phyloP scores from a whole-genome alignment of 352 stramenopile genomes.

The Phytophthora syringae region DNA sequence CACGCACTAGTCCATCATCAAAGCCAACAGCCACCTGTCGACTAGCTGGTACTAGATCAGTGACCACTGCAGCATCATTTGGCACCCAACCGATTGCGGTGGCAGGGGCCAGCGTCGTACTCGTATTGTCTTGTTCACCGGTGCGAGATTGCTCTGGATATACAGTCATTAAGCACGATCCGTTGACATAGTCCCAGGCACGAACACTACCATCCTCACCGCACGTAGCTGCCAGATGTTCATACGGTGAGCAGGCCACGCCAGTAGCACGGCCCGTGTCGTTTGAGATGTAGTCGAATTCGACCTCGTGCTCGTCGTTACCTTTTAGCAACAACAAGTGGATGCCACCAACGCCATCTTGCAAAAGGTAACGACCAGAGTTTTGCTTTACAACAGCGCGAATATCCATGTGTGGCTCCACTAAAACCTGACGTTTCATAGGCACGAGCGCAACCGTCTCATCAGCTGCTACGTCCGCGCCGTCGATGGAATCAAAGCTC shows the following conservation, averaged over 20 bases:
- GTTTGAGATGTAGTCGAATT: conserved; percentile 67
- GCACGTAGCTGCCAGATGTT: conserved; percentile 86
- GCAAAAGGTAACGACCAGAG: conserved; percentile 57
- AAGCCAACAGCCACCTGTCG: conserved; percentile 91
- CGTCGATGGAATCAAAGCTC: conserved; percentile 86
- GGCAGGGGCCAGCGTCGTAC: conserved; percentile 34
- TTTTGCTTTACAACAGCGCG: conserved; percentile 63
- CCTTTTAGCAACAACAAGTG: conserved; percentile 55
- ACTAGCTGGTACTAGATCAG: conserved; percentile 53
- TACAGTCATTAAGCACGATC: conserved; percentile 46
- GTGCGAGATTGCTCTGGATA: conserved; percentile 20
- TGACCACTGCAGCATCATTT: conserved; percentile 43
- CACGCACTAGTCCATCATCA: conserved; percentile 85
- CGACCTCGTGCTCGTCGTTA: conserved; percentile 46
- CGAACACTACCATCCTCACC: conserved; percentile 88
- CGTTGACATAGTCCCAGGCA: conserved; percentile 88
- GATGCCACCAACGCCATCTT: conserved; percentile 60
- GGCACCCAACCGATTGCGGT: conserved; percentile 83
- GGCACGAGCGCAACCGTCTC: conserved; percentile 78
- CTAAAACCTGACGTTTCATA: conserved; percentile 63
- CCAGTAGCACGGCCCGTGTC: conserved; percentile 73
- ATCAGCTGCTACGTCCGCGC: conserved; percentile 85
- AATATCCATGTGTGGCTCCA: conserved; percentile 71
- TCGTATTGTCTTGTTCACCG: conserved; percentile 8
- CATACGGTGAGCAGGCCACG: conserved; percentile 82